These are phyloP conservation scores for Talaromyces amestolkiae DNA, from an alignment of 2,329 filamentous ascomycete genomes.

Conservation along the genomic window DNA sequence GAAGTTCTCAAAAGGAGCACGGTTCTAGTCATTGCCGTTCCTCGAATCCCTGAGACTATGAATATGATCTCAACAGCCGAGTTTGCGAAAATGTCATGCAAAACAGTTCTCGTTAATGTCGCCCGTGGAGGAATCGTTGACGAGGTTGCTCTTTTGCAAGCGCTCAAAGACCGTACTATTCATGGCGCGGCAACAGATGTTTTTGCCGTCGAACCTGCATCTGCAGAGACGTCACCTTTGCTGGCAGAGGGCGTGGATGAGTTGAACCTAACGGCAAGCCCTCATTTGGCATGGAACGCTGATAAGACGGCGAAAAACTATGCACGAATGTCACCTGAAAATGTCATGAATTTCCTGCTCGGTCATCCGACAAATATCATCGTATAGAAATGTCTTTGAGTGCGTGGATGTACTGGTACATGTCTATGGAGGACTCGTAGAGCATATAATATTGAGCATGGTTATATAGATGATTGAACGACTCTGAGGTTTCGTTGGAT, in stretches of 20 bases:
- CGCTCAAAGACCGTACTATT: constrained; percentile 46
- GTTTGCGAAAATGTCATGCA: constrained; percentile 45
- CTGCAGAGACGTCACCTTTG: constrained; percentile 44
- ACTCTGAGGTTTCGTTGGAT: neutral
- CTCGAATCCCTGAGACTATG: constrained; percentile 32
- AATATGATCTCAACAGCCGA: constrained; percentile 39
- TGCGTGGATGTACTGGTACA: no score
- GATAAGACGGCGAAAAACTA: constrained; percentile 47
- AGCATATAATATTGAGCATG: neutral
- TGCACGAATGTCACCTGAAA: constrained; percentile 12
- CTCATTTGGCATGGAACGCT: constrained; percentile 56
- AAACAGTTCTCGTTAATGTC: constrained; percentile 50
- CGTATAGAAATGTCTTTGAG: neutral
- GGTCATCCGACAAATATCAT: constrained; percentile 15
- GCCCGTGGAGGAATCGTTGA: constrained; percentile 53
- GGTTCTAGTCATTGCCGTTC: constrained; percentile 33
- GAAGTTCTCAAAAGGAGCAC: constrained; percentile 30
- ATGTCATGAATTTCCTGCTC: constrained; percentile 14
- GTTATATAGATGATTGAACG: neutral
- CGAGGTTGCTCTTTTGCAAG: constrained; percentile 48
- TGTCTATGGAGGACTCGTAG: neutral
- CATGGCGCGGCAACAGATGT: constrained; percentile 54
- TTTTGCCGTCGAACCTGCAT: constrained; percentile 49
- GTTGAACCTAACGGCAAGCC: constrained; percentile 52
- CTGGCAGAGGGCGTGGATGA: constrained; percentile 44